Evolutionary conservation across 192 early-diverging fungal species (phyloP), one percentile per base, ranked within the genome.

Genomic region (Lobulomyces angularis): DNA sequence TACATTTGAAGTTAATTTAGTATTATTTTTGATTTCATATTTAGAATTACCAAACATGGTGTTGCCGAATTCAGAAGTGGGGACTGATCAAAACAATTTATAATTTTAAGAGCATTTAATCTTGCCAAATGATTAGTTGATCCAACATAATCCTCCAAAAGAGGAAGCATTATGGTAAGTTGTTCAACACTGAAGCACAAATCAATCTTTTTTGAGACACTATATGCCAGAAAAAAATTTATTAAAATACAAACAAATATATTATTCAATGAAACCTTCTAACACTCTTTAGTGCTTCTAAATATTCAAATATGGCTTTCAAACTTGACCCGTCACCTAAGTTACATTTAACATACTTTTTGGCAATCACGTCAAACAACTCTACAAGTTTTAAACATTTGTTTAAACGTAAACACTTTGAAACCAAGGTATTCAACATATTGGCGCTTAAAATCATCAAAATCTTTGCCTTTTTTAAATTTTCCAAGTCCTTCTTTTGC

Each of bases 1-100:
- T 63, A 28, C 27, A 21, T 31, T 5, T 12, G 45, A 22, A 19
- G 20, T 14, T 25, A 48, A 32, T 39, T 17, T 11, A 17, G 11
- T 12, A 45, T 24, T 12, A 9, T 0, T 11, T 14, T 11, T 14
- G 11, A 11, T 48, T 61, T 27, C 14, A 20, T 28, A 35, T 50
- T 54, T 20, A 50, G 27, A 1, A 56, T 51, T 19, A 12, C 16
- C 4, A 48, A 43, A 6, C 19, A 31, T 25, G 21, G 38, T 19
- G 48, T 51, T 27, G 49, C 46, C 25, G 51, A 45, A 18, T 32
- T 51, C 50, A 64, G 46, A 41, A 66, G 50, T 16, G 53, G 46
- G 22, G 69, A 58, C 47, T 88, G 82, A 19, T 83, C 72, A 48
- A 81, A 92, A 1, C 62, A 54, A 0, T 50, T 42, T 18, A 98